These are phyloP conservation scores for Oryza coarctata DNA, from an alignment of 176 grass and related monocot genomes.

Conservation along the genomic window DNA sequence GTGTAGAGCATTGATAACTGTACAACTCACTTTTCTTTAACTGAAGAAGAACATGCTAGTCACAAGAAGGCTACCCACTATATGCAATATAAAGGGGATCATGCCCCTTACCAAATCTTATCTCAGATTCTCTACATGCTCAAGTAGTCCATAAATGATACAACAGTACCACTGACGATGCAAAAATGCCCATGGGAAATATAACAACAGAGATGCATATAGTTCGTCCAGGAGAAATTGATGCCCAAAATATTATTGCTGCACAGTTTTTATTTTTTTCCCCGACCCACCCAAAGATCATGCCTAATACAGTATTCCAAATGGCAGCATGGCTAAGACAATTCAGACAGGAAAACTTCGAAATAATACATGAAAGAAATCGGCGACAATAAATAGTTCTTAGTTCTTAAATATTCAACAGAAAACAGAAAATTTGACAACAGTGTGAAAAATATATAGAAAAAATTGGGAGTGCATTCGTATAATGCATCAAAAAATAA, in stretches of 20 bases:
- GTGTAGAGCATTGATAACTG: slow-evolving; percentile 35
- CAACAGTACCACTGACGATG: background rate
- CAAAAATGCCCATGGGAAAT: background rate
- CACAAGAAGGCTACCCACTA: slow-evolving; percentile 51
- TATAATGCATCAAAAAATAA: background rate
- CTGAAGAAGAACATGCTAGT: slow-evolving; percentile 45
- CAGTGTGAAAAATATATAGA: background rate
- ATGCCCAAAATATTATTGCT: background rate
- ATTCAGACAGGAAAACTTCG: background rate
- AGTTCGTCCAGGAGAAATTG: background rate
- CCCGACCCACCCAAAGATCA: background rate
- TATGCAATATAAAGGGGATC: slow-evolving; percentile 25
- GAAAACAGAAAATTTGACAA: background rate
- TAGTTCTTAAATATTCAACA: background rate
- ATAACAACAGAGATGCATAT: background rate
- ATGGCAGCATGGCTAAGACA: background rate
- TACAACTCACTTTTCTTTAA: slow-evolving; percentile 36
- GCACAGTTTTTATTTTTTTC: background rate
- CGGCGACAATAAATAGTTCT: background rate
- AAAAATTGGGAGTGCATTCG: background rate
- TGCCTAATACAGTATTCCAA: background rate
- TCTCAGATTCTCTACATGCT: slow-evolving; percentile 20
- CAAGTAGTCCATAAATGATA: background rate
- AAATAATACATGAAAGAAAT: background rate
- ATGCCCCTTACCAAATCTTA: slow-evolving; percentile 26